Evolutionary conservation across 179 eudicot genomes (phyloP), one percentile per base, ranked within the genome.

Genomic region (Corrigiola litoralis): DNA sequence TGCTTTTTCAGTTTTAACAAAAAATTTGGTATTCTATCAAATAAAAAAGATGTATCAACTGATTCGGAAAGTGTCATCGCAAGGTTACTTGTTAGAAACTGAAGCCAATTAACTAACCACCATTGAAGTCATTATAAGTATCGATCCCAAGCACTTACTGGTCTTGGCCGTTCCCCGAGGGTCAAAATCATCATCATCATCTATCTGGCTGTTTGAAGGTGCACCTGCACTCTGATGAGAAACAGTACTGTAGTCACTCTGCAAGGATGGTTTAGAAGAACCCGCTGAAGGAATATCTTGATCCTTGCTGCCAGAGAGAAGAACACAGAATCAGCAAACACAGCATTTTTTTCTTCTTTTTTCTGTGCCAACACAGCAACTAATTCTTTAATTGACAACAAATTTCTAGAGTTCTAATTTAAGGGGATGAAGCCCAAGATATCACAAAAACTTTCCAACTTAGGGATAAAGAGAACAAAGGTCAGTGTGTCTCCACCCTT

Each of bases 151-250:
- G 58, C 34, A 82, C 91, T 81, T 90, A 94, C 99, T 83, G 44
- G 79, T 57, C 64, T 63, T 59, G 14, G 87, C 74, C 54, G 92
- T 84, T 66, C 94, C 99, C 45, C 99, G 87, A 44, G 99, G 99
- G 72, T 94, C 96, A 71, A 94, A 94, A 77, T 94, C 97, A 75
- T 92, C 98, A 77, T 82, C 87, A 36, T 90, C 88, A 65, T 79
- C 75, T 61, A 69, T 34, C 38, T 69, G 71, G 28, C 70, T 63
- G 49, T 73, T 80, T 67, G 84, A 73, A 55, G 77, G 67, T 65
- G 72, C 73, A 58, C 58, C 72, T 63, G 82, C 74, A 73, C 71
- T 80, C 67, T 85, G 76, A 45, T 83, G 56, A 24, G 83, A 53
- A 66, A 78, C 40, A 31, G 88, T 48, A 63, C 68, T 63, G 66